Evolutionary conservation across 2,329 filamentous ascomycete genomes (phyloP), one percentile per base, ranked within the genome.

Genomic region (Colletotrichum sp.): DNA sequence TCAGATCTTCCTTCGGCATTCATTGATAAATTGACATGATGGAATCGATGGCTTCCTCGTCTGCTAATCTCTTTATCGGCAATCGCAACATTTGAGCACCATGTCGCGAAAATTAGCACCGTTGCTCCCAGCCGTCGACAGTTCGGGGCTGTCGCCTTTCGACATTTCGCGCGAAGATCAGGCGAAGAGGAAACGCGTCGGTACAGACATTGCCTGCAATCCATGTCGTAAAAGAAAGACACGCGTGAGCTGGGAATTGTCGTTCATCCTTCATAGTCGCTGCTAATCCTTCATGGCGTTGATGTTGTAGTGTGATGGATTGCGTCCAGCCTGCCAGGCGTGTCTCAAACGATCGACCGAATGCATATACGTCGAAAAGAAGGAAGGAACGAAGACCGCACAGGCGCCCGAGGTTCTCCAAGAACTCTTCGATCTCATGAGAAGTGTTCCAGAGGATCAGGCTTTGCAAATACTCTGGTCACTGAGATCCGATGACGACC

Each of bases 381-480:
- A 34, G 6, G 62, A 62, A 3, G 16, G 16, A 10, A 32, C 52
- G 16, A 55, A 28, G 68, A 32, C 15, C 62, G 30, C 22, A 78
- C 44, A 66, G 8, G 22, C 52, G n/a, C 30, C 55, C 8, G 52
- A 70, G 7, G 62, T 39, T 5, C 30, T 68, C 3, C 39, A 68
- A 3, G 82, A 84, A 52, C 24, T 84, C 2, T 52, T 83, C 6
- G 77, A 80, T 12, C 76, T 81, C 2, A 67, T 84, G 5, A 79
- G 78, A 39, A 70, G 76, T 18, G 63, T 81, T 3, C 76, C 81
- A 1, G 70, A 79, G 13, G 18, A 72, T 0, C 78, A 80, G 26
- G 78, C 79, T 7, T 26, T 72, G 4, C 67, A 76, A 7, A 78
- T 81, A 3, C 28, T 84, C 16, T 66, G 73, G 5, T 24, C 72